Percentiles rank a stretch among this genome's conserved stretches.
Conservation (phyloP, 352 stramenopile genomes). For the Globisporangium echinulatum region DNA sequence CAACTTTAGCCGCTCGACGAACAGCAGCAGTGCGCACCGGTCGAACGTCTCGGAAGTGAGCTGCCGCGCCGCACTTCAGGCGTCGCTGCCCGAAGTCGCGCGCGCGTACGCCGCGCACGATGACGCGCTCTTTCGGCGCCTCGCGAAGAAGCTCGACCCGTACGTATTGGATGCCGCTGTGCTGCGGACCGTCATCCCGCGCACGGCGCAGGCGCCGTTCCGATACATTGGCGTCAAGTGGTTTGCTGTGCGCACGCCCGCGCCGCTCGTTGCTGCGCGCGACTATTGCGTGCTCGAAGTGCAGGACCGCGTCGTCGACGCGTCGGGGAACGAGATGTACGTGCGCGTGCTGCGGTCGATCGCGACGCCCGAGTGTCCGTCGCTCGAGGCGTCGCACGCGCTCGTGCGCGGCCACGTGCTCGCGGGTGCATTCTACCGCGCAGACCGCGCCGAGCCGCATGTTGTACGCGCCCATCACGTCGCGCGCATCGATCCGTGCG, state of each 20-base stretch:
- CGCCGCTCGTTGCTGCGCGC: conserved; percentile 70
- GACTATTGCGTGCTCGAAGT: conserved; percentile 86
- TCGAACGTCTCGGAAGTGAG: conserved; percentile 77
- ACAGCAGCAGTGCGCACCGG: conserved; percentile 42
- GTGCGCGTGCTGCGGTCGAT: conserved; percentile 79
- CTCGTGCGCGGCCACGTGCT: conserved; percentile 82
- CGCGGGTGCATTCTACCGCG: conserved; percentile 72
- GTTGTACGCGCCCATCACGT: conserved; percentile 77
- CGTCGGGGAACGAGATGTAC: conserved; percentile 81
- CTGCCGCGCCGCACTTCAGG: conserved; percentile 58
- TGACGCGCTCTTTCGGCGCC: conserved; percentile 60
- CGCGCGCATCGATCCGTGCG: conserved; percentile 58
- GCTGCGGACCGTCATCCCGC: conserved; percentile 69
- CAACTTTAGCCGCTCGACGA: conserved; percentile 52
- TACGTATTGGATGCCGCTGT: conserved; percentile 73
- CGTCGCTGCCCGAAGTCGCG: conserved; percentile 67
- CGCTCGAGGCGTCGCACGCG: conserved; percentile 79
- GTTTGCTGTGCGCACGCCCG: conserved; percentile 80
- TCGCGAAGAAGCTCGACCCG: conserved; percentile 80
- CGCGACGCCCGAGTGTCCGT: conserved; percentile 72
- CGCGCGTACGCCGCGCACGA: conserved; percentile 76
- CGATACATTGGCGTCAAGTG: conserved; percentile 87
- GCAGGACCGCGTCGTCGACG: conserved; percentile 80
- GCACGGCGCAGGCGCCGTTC: conserved; percentile 59
- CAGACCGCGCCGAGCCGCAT: conserved; percentile 57